Percentiles rank a stretch among this genome's conserved stretches.
These are phyloP conservation scores for Rhynchosporium secalis DNA, from an alignment of 2,329 filamentous ascomycete species.

Conservation along the genomic window DNA sequence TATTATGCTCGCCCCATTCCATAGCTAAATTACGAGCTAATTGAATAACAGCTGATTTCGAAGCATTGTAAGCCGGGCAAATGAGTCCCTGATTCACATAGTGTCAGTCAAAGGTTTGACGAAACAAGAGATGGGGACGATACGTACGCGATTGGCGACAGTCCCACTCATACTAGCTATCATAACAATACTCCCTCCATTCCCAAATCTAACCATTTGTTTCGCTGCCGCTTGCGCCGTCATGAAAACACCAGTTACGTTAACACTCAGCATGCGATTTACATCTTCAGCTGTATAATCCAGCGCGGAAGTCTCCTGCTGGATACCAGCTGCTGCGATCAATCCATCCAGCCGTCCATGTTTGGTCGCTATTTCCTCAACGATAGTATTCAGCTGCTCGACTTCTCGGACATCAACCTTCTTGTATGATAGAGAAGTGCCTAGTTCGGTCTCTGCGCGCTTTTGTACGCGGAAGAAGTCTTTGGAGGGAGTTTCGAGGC, in stretches of 20 bases:
- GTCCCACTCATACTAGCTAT: conserved; percentile 71
- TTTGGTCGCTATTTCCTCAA: conserved; percentile 66
- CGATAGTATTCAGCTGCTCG: conserved; percentile 62
- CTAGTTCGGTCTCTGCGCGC: conserved; percentile 44
- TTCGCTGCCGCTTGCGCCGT: conserved; percentile 86
- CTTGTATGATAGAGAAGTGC: conserved; percentile 66
- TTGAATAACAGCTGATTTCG: conserved; percentile 73
- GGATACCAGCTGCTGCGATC: conserved; percentile 68
- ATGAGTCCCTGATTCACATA: conserved; percentile 51
- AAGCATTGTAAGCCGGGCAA: conserved; percentile 70
- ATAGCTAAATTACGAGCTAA: conserved; percentile 68
- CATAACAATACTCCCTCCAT: conserved; percentile 62
- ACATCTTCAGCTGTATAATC: conserved; percentile 76
- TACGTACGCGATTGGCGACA: conserved; percentile 64
- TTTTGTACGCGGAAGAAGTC: conserved; percentile 62
- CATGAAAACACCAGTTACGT: conserved; percentile 83
- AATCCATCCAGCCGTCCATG: conserved; percentile 78
- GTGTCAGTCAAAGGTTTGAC: conserved; percentile 7
- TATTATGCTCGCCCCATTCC: conserved; percentile 68
- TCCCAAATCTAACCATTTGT: conserved; percentile 64
- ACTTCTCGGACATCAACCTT: conserved; percentile 79
- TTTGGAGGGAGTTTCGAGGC: conserved; percentile 46
- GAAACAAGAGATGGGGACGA: background rate
- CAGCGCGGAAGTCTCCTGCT: conserved; percentile 80
- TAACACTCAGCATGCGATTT: conserved; percentile 78